Evolutionary conservation across 2,329 filamentous ascomycete species (phyloP), one percentile per base, ranked within the genome.

Genomic region (Metarhizium anisopliae): DNA sequence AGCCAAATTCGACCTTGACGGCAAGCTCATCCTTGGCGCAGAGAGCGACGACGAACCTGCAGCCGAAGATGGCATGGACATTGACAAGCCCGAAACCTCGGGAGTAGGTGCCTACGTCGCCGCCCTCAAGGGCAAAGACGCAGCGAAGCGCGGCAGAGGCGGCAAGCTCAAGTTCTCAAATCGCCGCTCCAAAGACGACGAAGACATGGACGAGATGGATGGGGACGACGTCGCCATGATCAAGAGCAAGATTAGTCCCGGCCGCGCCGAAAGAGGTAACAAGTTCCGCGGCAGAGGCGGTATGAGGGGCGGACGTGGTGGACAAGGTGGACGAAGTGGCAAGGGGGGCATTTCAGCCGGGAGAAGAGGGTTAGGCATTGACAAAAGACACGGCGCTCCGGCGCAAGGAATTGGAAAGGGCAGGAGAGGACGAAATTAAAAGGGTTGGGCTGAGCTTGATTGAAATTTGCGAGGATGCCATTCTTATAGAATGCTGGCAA

Each of bases 21-120:
- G 90, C 59, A 94, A 92, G 73, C 80, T 95, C 47, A 81, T 95
- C 61, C 78, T 95, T 54, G 86, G 85, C 63, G 77, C 79, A 63
- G 79, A 80, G 51, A 71, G 71, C 50, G 74, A 79, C 47, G 76
- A 74, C 13, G 76, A 76, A 50, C 76, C 30, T 20, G 50, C 74
- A 55, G 72, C 73, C 47, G 74, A 73, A 56, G 76, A 77, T 25
- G 81, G 80, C 62, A 87, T 86, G 80, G 80, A 82, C 36, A 72
- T 89, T 63, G 86, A 91, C 63, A 73, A 77, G 52, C 76, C 81
- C 20, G 71, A 85, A 63, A 83, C 87, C 59, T 73, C 67, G 25
- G 85, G 85, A 13, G 82, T 89, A 4, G 80, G 80, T 58, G 86
- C 86, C 25, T 89, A 89, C 67, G 83, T 89, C 45, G 82, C 83